Base-by-base conservation (phyloP, 352 stramenopile species). In the Stramenopiles sp. region DNA sequence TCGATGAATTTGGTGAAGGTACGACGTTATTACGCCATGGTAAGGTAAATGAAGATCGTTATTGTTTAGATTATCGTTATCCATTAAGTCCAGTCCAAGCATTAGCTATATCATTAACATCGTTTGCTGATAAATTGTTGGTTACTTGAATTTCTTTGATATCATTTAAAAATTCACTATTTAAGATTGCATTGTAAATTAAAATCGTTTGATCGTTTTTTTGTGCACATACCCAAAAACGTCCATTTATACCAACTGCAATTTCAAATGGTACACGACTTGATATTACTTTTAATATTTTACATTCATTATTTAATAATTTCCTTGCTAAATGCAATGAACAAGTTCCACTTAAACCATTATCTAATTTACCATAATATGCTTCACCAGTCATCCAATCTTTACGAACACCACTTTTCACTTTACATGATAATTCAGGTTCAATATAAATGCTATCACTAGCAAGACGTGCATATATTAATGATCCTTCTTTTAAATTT, bases 361-460 rank as follows among this genome's bases (percentile, higher is more conserved):
- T 93, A 63, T 87, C 92, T 30, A 99, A 87, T 81, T 97, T 90
- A 13, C 95, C 94, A 82, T 98, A 99, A 27, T 96, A 92, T 29
- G 93, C 89, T 80, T 98, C 88, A 6, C 95, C 94, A 6, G 95
- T 99, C 92, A 98, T 97, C 95, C 95, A 99, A 85, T 98, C 95
- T 83, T 98, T 98, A 85, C 94, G 90, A 78, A 87, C 84, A 83
- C 92, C 82, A 85, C 88, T 86, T 80, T 92, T 69, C 88, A 91
- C 27, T 90, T 88, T 90, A 83, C 95, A 99, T 0, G 91, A 96
- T 43, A 99, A 87, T 83, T 97, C 92, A 23, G 92, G 90, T 78
- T 98, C 95, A 79, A 97, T 87, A 33, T 95, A 87, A 0, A 84
- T 81, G 78, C 92, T 87, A 0, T 88, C 88, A 81, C 90, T 89